Evolutionary conservation across 805 yeast species (phyloP).

Genomic region (Ogataea henricii): DNA sequence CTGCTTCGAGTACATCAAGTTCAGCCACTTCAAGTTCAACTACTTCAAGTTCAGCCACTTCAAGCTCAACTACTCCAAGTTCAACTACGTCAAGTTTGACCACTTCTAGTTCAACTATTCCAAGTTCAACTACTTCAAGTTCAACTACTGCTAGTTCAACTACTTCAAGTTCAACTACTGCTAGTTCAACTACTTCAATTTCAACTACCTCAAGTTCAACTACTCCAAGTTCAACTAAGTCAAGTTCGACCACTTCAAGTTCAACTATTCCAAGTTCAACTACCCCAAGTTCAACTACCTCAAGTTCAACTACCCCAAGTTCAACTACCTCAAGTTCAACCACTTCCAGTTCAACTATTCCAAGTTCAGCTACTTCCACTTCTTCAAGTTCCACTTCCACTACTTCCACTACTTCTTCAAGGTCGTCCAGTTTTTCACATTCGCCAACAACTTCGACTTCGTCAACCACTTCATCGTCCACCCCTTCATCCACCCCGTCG

Average conservation of each 20-base stretch:
- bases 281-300: not conserved
- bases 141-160: conserved; percentile 2
- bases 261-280: not conserved
- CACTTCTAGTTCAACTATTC: not conserved
- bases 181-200: conserved; percentile 3
- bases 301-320: not conserved
- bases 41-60: conserved; percentile 1
- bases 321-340: not conserved
- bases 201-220: conserved; percentile 5
- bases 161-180: not conserved
- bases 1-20: conserved; percentile 4
- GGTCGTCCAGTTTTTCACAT: not conserved
- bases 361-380: not conserved
- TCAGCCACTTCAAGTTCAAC: conserved; percentile 5
- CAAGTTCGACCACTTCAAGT: not conserved
- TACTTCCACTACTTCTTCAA: conserved; percentile 1
- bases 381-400: conserved; percentile 1
- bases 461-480: not conserved
- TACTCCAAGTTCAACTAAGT: not conserved
- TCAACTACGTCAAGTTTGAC: conserved; percentile 1
- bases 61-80: conserved; percentile 4
- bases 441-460: conserved; percentile 4
- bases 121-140: not conserved
- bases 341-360: not conserved
- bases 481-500: not conserved